Percentiles rank a stretch among this genome's conserved stretches.
Evolutionary conservation across 352 stramenopile species (phyloP).

Genomic region (Globisporangium nunn): DNA sequence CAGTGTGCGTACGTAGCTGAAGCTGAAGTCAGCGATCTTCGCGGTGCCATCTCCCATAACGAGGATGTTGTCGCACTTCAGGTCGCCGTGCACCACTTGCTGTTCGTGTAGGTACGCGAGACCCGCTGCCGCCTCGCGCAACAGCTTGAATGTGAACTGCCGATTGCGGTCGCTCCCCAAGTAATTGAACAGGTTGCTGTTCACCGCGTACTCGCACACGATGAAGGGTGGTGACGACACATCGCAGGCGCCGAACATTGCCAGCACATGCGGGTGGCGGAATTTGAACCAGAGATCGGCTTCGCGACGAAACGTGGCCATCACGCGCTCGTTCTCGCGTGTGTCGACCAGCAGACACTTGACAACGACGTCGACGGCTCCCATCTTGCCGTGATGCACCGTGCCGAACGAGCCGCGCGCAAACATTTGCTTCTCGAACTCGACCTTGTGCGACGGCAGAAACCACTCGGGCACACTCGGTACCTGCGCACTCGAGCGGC

Average conservation of each 20-base stretch:
- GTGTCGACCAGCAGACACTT: slow-evolving; percentile 4
- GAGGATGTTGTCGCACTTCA: slow-evolving; percentile 60
- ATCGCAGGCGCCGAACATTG: slow-evolving; percentile 12
- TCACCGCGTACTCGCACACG: slow-evolving; percentile 3
- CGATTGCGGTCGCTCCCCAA: not conserved
- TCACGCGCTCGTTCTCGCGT: not conserved
- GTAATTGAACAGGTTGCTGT: slow-evolving; percentile 6
- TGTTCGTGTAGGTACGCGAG: slow-evolving; percentile 39
- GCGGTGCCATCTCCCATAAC: not conserved
- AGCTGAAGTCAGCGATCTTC: slow-evolving; percentile 7
- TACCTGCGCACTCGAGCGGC: not conserved
- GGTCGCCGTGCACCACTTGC: slow-evolving; percentile 59
- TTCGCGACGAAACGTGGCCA: not conserved
- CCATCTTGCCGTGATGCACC: not conserved
- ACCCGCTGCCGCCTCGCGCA: slow-evolving; percentile 15
- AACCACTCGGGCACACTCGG: not conserved
- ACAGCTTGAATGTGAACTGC: not conserved
- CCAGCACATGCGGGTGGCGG: slow-evolving; percentile 10
- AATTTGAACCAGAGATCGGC: slow-evolving; percentile 8
- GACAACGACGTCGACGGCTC: not conserved
- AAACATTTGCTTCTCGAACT: not conserved
- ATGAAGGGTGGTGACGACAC: slow-evolving; percentile 5
- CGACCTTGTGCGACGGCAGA: not conserved
- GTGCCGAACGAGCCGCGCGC: slow-evolving; percentile 1
- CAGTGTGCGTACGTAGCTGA: slow-evolving; percentile 2